A percentile compares a stretch with the other conserved stretches of the same genome.
phyloP scores from a whole-genome alignment of 2,329 filamentous ascomycete genomes.

The Aspergillus neotritici region DNA sequence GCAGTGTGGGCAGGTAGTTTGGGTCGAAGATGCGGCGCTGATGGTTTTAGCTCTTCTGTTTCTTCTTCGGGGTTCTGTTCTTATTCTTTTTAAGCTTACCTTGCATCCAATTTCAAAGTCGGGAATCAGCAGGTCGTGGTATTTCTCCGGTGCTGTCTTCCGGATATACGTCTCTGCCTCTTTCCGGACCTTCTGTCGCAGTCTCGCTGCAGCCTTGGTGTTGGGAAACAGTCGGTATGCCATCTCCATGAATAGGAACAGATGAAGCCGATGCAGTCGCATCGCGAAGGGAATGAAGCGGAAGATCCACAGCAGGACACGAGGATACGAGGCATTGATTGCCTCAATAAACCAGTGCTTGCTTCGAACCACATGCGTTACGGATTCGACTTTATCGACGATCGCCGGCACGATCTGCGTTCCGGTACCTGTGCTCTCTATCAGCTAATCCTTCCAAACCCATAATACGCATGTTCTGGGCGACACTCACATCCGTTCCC shows the following conservation, averaged over 20 bases:
- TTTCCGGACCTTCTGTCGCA: conserved; percentile 33
- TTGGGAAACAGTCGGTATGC: conserved; percentile 24
- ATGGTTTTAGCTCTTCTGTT: too few species aligned
- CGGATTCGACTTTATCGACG: conserved; percentile 32
- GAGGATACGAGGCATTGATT: conserved; percentile 39
- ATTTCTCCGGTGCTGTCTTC: conserved; percentile 38
- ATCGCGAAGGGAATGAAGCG: conserved; percentile 43
- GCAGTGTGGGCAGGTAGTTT: too few species aligned
- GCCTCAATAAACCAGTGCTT: conserved; percentile 47
- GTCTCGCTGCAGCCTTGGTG: conserved; percentile 7
- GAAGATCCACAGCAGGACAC: conserved; percentile 41
- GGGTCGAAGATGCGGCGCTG: too few species aligned
- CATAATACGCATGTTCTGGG: conserved; percentile 7
- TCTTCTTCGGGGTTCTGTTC: too few species aligned
- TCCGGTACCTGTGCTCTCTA: conserved; percentile 45
- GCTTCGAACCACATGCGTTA: conserved; percentile 48
- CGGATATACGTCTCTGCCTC: conserved; percentile 42
- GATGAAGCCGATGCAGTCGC: conserved; percentile 39
- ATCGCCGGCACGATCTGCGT: conserved; percentile 44
- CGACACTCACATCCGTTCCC: conserved; percentile 10
- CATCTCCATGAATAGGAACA: conserved; percentile 42
- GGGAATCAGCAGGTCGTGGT: conserved; percentile 42
- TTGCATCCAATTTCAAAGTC: conserved; percentile 46
- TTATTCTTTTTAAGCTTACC: not conserved
- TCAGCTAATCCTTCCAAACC: conserved; percentile 8